phyloP scores from a whole-genome alignment of 2,329 filamentous ascomycete genomes.

The Madurella mycetomatis region DNA sequence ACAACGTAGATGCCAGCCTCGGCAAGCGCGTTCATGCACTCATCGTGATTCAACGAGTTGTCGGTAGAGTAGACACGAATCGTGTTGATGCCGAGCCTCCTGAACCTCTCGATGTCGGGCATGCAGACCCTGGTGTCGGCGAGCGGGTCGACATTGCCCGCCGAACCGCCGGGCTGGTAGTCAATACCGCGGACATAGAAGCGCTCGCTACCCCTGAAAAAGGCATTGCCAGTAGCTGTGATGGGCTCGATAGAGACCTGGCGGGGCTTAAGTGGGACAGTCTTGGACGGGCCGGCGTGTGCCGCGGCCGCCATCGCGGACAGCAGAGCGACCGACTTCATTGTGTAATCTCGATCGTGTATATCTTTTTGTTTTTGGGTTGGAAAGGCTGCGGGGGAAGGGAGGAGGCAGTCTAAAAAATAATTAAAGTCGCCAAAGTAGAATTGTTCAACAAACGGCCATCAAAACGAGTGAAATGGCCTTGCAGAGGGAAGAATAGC shows the following conservation, averaged over 20 bases:
- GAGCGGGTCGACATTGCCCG: slow-evolving; percentile 63
- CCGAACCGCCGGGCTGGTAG: slow-evolving; percentile 58
- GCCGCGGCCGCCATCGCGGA: slow-evolving; percentile 21
- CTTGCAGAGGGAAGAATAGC: slow-evolving; percentile 9
- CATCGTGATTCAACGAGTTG: slow-evolving; percentile 74
- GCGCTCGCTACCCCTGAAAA: slow-evolving; percentile 48
- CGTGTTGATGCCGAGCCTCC: slow-evolving; percentile 82
- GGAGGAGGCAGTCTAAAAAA: background rate
- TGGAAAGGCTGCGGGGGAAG: slow-evolving; percentile 1
- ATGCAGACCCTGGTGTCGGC: slow-evolving; percentile 66
- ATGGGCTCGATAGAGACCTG: slow-evolving; percentile 21
- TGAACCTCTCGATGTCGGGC: slow-evolving; percentile 77
- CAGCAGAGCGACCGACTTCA: slow-evolving; percentile 23
- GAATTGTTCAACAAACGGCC: slow-evolving; percentile 16
- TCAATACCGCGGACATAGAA: slow-evolving; percentile 60
- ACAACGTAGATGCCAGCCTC: slow-evolving; percentile 90
- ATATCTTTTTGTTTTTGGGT: background rate
- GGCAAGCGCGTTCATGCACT: slow-evolving; percentile 77
- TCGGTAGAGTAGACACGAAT: slow-evolving; percentile 91
- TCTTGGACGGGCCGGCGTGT: slow-evolving; percentile 17
- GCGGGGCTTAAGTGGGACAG: slow-evolving; percentile 12
- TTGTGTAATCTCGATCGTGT: slow-evolving; percentile 6
- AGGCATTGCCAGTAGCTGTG: slow-evolving; percentile 37
- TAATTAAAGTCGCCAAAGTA: slow-evolving; percentile 7
- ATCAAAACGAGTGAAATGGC: slow-evolving; percentile 25